Evolutionary conservation across 805 yeast species (phyloP).

Genomic region (Ogataea ramenticola): DNA sequence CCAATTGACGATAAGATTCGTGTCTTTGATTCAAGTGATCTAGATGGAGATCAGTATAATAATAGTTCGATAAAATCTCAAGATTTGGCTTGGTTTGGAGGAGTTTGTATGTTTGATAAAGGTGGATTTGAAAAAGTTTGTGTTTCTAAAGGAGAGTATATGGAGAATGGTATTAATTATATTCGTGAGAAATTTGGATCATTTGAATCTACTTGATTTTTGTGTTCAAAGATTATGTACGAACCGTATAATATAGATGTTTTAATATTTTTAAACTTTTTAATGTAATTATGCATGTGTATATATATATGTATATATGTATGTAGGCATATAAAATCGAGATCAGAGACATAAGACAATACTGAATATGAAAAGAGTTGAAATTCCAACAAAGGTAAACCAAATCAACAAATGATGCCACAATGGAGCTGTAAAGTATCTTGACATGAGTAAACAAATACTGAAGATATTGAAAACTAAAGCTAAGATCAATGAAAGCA

Average conservation of each 20-base stretch:
- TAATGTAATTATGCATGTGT: too few species aligned
- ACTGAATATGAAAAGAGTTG: slow-evolving; percentile 38
- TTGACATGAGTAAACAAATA: slow-evolving; percentile 35
- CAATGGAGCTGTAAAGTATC: slow-evolving; percentile 29
- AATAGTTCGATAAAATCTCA: slow-evolving; percentile 14
- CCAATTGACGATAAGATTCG: slow-evolving; percentile 67
- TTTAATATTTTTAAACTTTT: too few species aligned
- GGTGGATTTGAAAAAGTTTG: slow-evolving; percentile 43
- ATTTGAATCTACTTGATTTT: neutral
- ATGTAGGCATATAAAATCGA: too few species aligned
- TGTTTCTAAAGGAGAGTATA: slow-evolving; percentile 72
- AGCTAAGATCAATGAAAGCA: slow-evolving; percentile 34
- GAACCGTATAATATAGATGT: neutral
- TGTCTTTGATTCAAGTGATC: slow-evolving; percentile 27
- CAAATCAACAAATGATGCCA: slow-evolving; percentile 39
- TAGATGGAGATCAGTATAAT: neutral
- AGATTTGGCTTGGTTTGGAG: slow-evolving; percentile 54
- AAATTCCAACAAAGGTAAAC: slow-evolving; percentile 30
- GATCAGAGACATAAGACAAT: slow-evolving; percentile 12
- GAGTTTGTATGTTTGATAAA: slow-evolving; percentile 37
- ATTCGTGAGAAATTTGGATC: slow-evolving; percentile 23
- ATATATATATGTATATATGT: too few species aligned
- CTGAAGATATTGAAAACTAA: slow-evolving; percentile 35
- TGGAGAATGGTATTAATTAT: slow-evolving; percentile 67
- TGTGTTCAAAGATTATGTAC: too few species aligned